Conservation (phyloP, 1,139 yeast genomes). For the Yamadazyma atmosphaerica region DNA sequence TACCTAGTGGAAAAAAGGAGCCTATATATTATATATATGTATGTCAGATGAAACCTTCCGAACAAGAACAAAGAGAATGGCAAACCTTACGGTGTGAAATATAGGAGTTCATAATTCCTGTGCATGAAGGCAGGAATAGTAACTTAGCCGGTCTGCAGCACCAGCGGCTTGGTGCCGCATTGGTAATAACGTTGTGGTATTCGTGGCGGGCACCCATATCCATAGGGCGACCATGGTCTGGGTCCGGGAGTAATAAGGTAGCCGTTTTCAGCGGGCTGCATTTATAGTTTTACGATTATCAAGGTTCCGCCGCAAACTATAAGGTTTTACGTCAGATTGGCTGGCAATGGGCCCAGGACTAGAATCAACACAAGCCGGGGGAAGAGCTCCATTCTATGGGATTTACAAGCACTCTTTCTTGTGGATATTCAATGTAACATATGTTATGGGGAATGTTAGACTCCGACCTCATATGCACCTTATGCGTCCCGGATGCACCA, state of each 20-base stretch:
- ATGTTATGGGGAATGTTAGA: too few relatives aligned
- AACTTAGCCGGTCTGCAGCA: neutral
- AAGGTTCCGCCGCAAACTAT: too few relatives aligned
- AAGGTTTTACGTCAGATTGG: neutral
- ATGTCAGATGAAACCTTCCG: neutral
- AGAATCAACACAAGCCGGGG: too few relatives aligned
- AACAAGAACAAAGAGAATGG: neutral
- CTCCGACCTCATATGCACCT: too few relatives aligned
- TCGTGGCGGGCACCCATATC: too few relatives aligned
- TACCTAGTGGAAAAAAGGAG: neutral
- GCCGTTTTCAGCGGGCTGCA: neutral
- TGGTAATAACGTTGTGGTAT: neutral
- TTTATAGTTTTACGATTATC: neutral
- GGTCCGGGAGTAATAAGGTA: neutral
- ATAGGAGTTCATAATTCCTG: slow-evolving; percentile 1
- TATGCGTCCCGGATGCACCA: too few relatives aligned
- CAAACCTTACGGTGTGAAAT: neutral
- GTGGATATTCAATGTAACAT: too few relatives aligned
- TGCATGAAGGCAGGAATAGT: neutral
- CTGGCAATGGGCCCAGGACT: neutral
- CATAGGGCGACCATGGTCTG: too few relatives aligned
- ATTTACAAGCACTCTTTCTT: too few relatives aligned
- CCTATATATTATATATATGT: neutral
- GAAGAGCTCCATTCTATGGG: too few relatives aligned
- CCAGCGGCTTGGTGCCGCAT: neutral